Evolutionary conservation across 1,284 basidiomycete genomes (phyloP).

Genomic region (Tilletia setariae): DNA sequence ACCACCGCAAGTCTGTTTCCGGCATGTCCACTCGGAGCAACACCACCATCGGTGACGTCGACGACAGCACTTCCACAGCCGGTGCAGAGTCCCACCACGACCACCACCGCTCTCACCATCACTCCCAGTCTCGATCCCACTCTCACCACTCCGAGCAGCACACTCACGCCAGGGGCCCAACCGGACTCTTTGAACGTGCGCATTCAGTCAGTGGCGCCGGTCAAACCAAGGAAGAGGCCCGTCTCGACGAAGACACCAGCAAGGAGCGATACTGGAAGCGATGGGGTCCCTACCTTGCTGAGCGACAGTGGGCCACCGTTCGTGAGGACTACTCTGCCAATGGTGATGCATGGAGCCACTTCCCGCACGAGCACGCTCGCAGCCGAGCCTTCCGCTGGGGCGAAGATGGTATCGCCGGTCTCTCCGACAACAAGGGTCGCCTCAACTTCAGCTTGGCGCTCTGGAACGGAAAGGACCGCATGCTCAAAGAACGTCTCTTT

Average conservation of each 20-base stretch:
- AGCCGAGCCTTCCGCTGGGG: conserved; percentile 97
- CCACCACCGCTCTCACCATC: conserved; percentile 20
- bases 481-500: conserved; percentile 93
- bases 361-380: conserved; percentile 90
- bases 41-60: conserved; percentile 13
- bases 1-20: conserved; percentile 39
- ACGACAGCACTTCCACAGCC: conserved; percentile 20
- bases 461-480: conserved; percentile 92
- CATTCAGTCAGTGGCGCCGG: conserved; percentile 18
- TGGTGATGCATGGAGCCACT: conserved; percentile 96
- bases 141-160: conserved; percentile 27
- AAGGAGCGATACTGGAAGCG: conserved; percentile 86
- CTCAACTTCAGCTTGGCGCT: conserved; percentile 84
- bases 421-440: conserved; percentile 92
- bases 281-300: conserved; percentile 95
- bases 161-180: conserved; percentile 35
- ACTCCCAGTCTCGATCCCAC: neutral
- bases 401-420: conserved; percentile 92
- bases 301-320: conserved; percentile 97
- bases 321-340: conserved; percentile 95
- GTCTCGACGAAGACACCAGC: conserved; percentile 64
- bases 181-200: conserved; percentile 25
- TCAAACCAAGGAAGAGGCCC: conserved; percentile 50
- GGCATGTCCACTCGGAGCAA: conserved; percentile 19
- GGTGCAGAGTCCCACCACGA: conserved; percentile 25